Percentiles rank a stretch among this genome's conserved stretches.
Evolutionary conservation across 1,284 basidiomycete species (phyloP).

Genomic region (Omphalotus olearius): DNA sequence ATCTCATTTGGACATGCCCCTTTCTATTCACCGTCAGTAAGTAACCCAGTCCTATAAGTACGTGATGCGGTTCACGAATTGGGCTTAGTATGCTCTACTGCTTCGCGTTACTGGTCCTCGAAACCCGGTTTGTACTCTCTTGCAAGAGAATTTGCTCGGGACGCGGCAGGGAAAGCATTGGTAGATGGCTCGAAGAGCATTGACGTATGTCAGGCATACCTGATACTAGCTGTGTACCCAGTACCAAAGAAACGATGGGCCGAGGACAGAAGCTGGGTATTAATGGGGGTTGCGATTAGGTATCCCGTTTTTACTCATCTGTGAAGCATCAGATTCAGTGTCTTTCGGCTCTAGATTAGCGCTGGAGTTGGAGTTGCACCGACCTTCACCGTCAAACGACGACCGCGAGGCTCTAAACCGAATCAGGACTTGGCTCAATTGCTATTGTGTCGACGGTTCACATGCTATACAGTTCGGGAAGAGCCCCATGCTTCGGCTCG

Average conservation of each 20-base stretch:
- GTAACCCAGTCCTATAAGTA: constrained; percentile 22
- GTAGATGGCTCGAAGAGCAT: constrained; percentile 44
- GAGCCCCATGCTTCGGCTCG: constrained; percentile 52
- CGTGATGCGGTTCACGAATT: not conserved
- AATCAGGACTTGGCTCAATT: constrained; percentile 63
- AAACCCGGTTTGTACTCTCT: constrained; percentile 40
- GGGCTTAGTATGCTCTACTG: constrained; percentile 46
- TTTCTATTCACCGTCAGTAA: constrained; percentile 60
- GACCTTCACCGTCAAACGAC: constrained; percentile 33
- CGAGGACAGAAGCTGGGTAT: constrained; percentile 54
- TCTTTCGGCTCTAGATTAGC: constrained; percentile 36
- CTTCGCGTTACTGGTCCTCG: constrained; percentile 50
- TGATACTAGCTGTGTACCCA: constrained; percentile 49
- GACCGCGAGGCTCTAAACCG: constrained; percentile 46
- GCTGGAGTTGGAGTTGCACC: constrained; percentile 44
- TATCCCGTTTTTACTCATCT: constrained; percentile 17
- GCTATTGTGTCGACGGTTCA: constrained; percentile 61
- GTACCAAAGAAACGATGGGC: constrained; percentile 51
- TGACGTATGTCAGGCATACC: constrained; percentile 55
- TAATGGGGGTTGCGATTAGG: constrained; percentile 58
- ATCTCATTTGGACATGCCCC: constrained; percentile 44
- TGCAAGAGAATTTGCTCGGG: constrained; percentile 49
- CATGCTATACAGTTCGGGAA: constrained; percentile 65
- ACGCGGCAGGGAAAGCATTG: constrained; percentile 47
- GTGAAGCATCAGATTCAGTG: not conserved